Base-by-base conservation (phyloP, 495 filamentous ascomycete genomes). In the Bryoglossum gracile region DNA sequence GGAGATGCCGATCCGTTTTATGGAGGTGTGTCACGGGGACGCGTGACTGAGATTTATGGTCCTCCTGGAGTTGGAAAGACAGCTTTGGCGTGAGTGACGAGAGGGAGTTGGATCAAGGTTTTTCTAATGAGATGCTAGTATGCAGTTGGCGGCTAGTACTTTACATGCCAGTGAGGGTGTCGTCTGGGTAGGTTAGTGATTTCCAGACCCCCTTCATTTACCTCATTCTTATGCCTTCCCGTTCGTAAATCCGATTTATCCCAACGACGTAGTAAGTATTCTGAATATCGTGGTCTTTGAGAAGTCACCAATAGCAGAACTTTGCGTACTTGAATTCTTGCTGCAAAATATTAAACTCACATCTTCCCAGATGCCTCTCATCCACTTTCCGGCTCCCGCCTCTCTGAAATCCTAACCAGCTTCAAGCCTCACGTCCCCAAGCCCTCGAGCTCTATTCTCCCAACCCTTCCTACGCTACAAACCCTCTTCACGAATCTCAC, bases 31-130 rank as follows among this genome's bases (percentile, higher is more conserved):
- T 69, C 76, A 45, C 78, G 81, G 28, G 89, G 88, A 18, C 84
- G 88, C 61, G 73, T 94, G n/a, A 83, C 82, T 4, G 92, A 98
- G 63, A 67, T 95, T 24, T 94, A 83, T 68, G 92, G 92, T 0
- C 89, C 92, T 13, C 86, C 87, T 8, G 91, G 91, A 0, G 77
- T 76, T 13, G 92, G 92, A 10, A 97, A 97, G 66, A 94, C 91
- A 0, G 68, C 83, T 4, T 67, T 98, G 54, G 84, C 80, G 91
- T 94, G 65, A 49, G 70, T 65, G 25, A 13, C 24, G 38, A 38
- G 2, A 22, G 26, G 4, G 14, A 22, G 22, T 28, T 33, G 23
- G 22, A 10, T 26, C 26, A 18, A 6, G 26, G 9, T 19, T 5
- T 33, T 41, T 37, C 49, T 56, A 14, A 46, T 8, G 3, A 35